Conservation (phyloP, 495 filamentous ascomycete genomes). For the Aspergillus indologenus region DNA sequence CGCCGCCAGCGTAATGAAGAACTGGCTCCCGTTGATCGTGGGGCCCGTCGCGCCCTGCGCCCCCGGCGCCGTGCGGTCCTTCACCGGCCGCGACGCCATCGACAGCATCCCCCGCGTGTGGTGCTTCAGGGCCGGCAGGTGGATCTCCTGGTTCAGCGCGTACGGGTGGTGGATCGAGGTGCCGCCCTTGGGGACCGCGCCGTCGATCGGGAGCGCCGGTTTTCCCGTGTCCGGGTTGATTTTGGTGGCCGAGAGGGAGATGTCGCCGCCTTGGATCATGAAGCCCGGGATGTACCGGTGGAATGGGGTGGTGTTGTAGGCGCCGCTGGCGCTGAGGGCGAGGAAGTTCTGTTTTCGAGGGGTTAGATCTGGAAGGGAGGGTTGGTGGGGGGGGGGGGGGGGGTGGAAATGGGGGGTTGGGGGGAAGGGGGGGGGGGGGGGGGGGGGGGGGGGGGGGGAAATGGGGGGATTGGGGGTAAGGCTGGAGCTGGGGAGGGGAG, state of each 20-base stretch:
- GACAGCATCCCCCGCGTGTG: slow-evolving; percentile 81
- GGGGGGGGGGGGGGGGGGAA: neutral
- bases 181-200: slow-evolving; percentile 66
- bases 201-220: slow-evolving; percentile 42
- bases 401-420: neutral
- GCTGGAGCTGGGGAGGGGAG: neutral
- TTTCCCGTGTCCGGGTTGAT: slow-evolving; percentile 27
- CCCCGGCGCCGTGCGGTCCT: slow-evolving; percentile 51
- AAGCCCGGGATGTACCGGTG: slow-evolving; percentile 87
- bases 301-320: slow-evolving; percentile 86
- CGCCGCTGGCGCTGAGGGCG: slow-evolving; percentile 84
- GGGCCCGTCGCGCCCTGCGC: slow-evolving; percentile 51
- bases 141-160: slow-evolving; percentile 89
- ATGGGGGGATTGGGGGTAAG: neutral
- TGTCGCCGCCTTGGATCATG: slow-evolving; percentile 89
- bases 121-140: slow-evolving; percentile 72
- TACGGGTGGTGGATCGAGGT: slow-evolving; percentile 76
- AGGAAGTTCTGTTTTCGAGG: slow-evolving; percentile 74
- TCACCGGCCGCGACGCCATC: slow-evolving; percentile 82
- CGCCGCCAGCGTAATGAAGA: slow-evolving; percentile 83
- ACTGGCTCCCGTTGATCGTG: slow-evolving; percentile 89
- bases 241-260: slow-evolving; percentile 56
- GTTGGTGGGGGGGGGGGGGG: slow-evolving; percentile 4
- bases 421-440: neutral
- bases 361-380: too few species aligned